A percentile compares a stretch with the other conserved stretches of the same genome.
These are phyloP conservation scores for Syncephalastrum monosporum DNA, from an alignment of 371 early-diverging fungal genomes.

Conservation along the genomic window DNA sequence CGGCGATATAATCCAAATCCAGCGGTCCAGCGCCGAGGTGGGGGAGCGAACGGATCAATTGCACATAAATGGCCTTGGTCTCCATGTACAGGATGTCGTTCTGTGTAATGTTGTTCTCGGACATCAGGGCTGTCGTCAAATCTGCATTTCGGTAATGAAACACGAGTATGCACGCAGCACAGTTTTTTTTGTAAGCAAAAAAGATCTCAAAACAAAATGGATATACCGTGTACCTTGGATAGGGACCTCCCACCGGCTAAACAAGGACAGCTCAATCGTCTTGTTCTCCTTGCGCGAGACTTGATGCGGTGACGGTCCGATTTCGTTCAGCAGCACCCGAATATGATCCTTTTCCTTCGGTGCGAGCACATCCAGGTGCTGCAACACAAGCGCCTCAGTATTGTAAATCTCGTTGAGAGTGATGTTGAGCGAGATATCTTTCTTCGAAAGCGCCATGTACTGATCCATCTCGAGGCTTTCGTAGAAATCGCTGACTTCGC, in stretches of 20 bases:
- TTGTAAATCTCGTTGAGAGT: slow-evolving; percentile 92
- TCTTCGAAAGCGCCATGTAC: slow-evolving; percentile 92
- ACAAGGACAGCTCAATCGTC: slow-evolving; percentile 78
- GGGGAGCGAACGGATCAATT: slow-evolving; percentile 82
- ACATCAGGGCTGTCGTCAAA: slow-evolving; percentile 57
- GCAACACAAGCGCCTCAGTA: slow-evolving; percentile 80
- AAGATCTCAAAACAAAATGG: too few relatives aligned
- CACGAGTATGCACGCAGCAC: background rate
- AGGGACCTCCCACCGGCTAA: slow-evolving; percentile 91
- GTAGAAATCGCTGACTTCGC: slow-evolving; percentile 95
- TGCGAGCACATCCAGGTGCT: slow-evolving; percentile 79
- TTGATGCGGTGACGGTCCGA: slow-evolving; percentile 76
- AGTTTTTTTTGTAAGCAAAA: background rate
- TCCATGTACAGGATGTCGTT: slow-evolving; percentile 95
- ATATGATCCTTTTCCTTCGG: slow-evolving; percentile 82
- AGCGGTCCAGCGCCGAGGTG: slow-evolving; percentile 50
- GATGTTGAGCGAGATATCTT: slow-evolving; percentile 84
- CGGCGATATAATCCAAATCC: slow-evolving; percentile 76
- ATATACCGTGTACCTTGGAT: slow-evolving; percentile 61
- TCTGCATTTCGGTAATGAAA: slow-evolving; percentile 19
- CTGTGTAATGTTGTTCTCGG: slow-evolving; percentile 86
- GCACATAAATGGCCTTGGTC: slow-evolving; percentile 91
- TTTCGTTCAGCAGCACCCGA: slow-evolving; percentile 73
- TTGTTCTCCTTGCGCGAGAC: slow-evolving; percentile 86
- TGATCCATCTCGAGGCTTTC: slow-evolving; percentile 96